Evolutionary conservation across 768 basidiomycete species (phyloP).

Genomic region (Dioszegia crocea): DNA sequence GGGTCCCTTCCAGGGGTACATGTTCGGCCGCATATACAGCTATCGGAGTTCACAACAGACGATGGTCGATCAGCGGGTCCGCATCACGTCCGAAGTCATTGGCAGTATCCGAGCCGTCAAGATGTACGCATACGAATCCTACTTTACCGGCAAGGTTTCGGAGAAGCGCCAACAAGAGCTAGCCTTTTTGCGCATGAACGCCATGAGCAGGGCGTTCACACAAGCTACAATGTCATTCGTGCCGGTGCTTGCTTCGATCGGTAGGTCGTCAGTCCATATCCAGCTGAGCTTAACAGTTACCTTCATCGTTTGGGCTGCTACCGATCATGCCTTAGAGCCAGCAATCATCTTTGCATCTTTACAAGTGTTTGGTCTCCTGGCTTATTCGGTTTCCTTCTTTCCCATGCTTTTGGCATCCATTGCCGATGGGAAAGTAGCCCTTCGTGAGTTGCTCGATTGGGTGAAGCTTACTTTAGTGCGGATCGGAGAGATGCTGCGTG

Average conservation of each 20-base stretch:
- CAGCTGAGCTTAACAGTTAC: constrained; percentile 23
- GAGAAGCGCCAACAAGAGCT: constrained; percentile 12
- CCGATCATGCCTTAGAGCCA: constrained; percentile 57
- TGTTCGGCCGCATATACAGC: constrained; percentile 52
- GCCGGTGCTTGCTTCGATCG: constrained; percentile 56
- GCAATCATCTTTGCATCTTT: constrained; percentile 60
- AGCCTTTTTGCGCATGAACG: constrained; percentile 8
- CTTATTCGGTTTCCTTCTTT: constrained; percentile 32
- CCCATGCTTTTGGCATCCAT: constrained; percentile 25
- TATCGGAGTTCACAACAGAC: constrained; percentile 50
- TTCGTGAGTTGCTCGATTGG: constrained; percentile 7
- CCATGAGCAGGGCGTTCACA: constrained; percentile 8
- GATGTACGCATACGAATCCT: constrained; percentile 59
- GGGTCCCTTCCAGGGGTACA: constrained; percentile 59
- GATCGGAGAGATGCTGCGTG: constrained; percentile 12
- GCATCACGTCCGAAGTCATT: constrained; percentile 53
- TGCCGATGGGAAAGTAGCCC: constrained; percentile 15
- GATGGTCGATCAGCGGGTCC: constrained; percentile 59
- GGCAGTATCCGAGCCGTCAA: constrained; percentile 65
- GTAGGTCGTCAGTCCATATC: constrained; percentile 12
- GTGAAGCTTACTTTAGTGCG: constrained; percentile 3
- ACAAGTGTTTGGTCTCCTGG: constrained; percentile 57
- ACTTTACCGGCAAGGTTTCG: constrained; percentile 27
- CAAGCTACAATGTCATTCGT: constrained; percentile 51
- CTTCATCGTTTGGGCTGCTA: constrained; percentile 63